Evolutionary conservation across 1,284 basidiomycete genomes (phyloP).

Genomic region (Fomitopsis schrenkii): DNA sequence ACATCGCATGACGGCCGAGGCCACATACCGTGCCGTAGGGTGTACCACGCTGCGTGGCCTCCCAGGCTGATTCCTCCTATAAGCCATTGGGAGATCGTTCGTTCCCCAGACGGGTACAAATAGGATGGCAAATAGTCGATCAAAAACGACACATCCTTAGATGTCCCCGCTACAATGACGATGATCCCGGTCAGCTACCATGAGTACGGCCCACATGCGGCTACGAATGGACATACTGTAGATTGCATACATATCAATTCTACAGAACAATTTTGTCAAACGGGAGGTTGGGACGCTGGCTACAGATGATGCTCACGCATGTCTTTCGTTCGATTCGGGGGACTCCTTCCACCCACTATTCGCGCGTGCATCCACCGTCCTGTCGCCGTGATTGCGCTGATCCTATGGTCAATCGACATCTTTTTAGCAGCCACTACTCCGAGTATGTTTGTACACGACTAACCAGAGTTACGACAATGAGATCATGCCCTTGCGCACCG

Average conservation of each 20-base stretch:
- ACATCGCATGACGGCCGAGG: constrained; percentile 1
- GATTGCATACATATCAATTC: constrained; percentile 74
- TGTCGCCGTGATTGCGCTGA: constrained; percentile 72
- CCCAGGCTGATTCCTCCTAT: constrained; percentile 72
- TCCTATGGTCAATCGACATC: constrained; percentile 44
- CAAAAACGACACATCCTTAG: constrained; percentile 73
- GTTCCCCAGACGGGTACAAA: constrained; percentile 71
- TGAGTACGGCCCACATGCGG: background rate
- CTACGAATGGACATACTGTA: constrained; percentile 40
- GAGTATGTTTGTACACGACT: constrained; percentile 15
- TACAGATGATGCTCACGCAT: constrained; percentile 47
- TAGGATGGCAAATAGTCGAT: constrained; percentile 80
- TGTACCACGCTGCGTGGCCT: constrained; percentile 76
- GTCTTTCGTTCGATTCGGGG: constrained; percentile 49
- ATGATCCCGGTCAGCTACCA: background rate
- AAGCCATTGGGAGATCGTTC: constrained; percentile 64
- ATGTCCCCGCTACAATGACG: constrained; percentile 55
- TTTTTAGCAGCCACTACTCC: background rate
- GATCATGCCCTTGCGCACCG: constrained; percentile 29
- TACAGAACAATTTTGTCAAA: constrained; percentile 20
- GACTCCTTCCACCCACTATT: constrained; percentile 57
- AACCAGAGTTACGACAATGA: constrained; percentile 56
- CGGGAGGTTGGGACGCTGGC: too few relatives aligned
- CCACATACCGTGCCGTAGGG: constrained; percentile 52
- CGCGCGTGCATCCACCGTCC: constrained; percentile 45